phyloP scores from a whole-genome alignment of 2,329 filamentous ascomycete genomes.

The Pseudogymnoascus sp. region DNA sequence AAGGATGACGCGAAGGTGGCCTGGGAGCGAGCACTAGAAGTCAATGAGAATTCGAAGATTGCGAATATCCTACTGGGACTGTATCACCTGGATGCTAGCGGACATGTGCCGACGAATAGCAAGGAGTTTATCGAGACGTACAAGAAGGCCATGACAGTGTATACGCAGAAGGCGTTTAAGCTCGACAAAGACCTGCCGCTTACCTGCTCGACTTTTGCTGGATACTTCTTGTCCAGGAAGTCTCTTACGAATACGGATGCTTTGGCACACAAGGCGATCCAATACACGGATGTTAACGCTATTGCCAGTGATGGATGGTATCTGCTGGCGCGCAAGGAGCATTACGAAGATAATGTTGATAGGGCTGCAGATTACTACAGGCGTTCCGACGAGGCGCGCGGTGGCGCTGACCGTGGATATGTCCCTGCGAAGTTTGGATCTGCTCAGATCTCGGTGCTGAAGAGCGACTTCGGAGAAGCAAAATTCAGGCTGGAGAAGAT shows the following conservation, averaged over 20 bases:
- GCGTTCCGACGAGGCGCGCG: conserved; percentile 82
- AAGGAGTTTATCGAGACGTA: conserved; percentile 78
- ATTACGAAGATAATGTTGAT: conserved; percentile 67
- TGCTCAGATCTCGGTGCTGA: conserved; percentile 79
- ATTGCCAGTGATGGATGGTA: conserved; percentile 98
- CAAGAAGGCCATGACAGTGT: conserved; percentile 89
- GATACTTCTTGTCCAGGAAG: conserved; percentile 81
- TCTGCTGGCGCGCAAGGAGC: conserved; percentile 81
- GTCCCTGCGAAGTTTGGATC: conserved; percentile 91
- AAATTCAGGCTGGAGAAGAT: conserved; percentile 94
- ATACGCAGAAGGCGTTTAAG: conserved; percentile 90
- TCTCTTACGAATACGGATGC: conserved; percentile 74
- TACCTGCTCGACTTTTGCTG: conserved; percentile 82
- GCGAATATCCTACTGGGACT: conserved; percentile 85
- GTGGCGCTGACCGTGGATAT: conserved; percentile 83
- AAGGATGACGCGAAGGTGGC: conserved; percentile 86
- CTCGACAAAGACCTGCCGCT: conserved; percentile 84
- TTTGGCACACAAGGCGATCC: conserved; percentile 85
- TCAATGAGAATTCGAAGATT: conserved; percentile 76
- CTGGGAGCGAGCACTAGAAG: conserved; percentile 80
- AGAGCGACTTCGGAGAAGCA: conserved; percentile 79
- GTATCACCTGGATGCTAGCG: conserved; percentile 81
- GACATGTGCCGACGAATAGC: conserved; percentile 73
- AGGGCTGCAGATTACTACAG: conserved; percentile 81
- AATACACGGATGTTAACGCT: conserved; percentile 90